Base-by-base conservation (phyloP, 164 flowering plant genomes). In the Kalanchoe fedtschenkoi region DNA sequence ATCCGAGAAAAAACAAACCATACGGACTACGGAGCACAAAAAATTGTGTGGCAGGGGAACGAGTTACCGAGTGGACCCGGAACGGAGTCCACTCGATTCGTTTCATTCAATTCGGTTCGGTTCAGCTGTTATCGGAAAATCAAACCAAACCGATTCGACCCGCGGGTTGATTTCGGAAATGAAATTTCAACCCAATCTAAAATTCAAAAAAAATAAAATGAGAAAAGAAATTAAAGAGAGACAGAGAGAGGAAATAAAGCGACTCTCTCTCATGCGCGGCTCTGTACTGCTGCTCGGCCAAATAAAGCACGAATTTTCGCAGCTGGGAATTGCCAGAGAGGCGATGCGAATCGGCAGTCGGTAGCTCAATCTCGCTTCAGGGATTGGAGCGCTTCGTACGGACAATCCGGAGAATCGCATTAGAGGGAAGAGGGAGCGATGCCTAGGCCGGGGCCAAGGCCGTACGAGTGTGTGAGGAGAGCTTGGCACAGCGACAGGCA, bases 401-500 rank as follows among this genome's bases (percentile, higher is more conserved):
- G 15, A 54, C 8, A 61, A 28, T 24, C 63, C 42, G 30, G 42
- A 22, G 10, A 46, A 7, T 21, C 24, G 24, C 58, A 54, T 29
- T 32, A 39, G 34, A 46, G 22, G 24, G 53, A 44, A 32, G 15
- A 22, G 4, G 62, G 24, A 35, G 43, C 34, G 84, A 92, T 93
- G 98, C 98, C 97, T 4, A 81, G 90, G 65, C 92, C 97, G 67
- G 97, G 97, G 0, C 91, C 99, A n/a, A 90, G 95, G 63, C 95
- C 97, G 10, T 93, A 88, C 56, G 99, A 90, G 75, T 93, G 97
- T 67, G 92, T 84, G 22, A 75, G 86, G 69, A 76, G 89, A 74
- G 91, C 96, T 66, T 93, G 98, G 98, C 98, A 93, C 70, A 93
- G 98, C 68, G 97, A 93, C 62, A 83, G 95, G 41, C 96, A 86